These are phyloP conservation scores for Yamadazyma sp. DNA, from an alignment of 805 yeast genomes.

Conservation along the genomic window DNA sequence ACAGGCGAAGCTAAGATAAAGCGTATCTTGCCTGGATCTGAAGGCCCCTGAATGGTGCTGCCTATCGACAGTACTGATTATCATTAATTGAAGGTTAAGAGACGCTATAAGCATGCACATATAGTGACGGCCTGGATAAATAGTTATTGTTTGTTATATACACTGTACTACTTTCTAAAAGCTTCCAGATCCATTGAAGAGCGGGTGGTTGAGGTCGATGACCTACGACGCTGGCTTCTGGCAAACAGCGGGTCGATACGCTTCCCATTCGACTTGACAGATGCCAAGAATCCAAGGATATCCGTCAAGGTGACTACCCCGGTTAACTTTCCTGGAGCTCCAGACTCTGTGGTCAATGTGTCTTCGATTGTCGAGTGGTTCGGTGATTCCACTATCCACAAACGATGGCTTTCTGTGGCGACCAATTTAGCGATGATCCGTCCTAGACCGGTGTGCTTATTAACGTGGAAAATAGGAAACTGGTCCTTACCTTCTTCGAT, in stretches of 20 bases:
- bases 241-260: slow-evolving; percentile 83
- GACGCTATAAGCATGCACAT: too few species aligned
- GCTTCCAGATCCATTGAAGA: slow-evolving; percentile 14
- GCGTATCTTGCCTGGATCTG: too few species aligned
- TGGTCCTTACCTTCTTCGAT: slow-evolving; percentile 93
- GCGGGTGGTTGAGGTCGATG: slow-evolving; percentile 34
- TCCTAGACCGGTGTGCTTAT: slow-evolving; percentile 73
- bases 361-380: slow-evolving; percentile 17
- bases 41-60: too few species aligned
- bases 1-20: too few species aligned
- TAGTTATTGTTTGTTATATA: neutral
- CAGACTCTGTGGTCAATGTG: slow-evolving; percentile 21
- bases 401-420: slow-evolving; percentile 90
- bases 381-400: slow-evolving; percentile 67
- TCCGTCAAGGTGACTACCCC: slow-evolving; percentile 95
- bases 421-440: slow-evolving; percentile 92
- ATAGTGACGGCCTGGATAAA: neutral
- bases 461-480: slow-evolving; percentile 94
- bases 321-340: slow-evolving; percentile 74
- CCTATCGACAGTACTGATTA: too few species aligned
- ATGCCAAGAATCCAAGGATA: slow-evolving; percentile 77
- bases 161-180: slow-evolving; percentile 8
- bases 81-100: too few species aligned
- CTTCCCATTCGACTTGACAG: slow-evolving; percentile 58
- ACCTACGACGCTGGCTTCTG: slow-evolving; percentile 82